Conservation (phyloP, 1,139 yeast genomes). For the Debaryomyces udenii region DNA sequence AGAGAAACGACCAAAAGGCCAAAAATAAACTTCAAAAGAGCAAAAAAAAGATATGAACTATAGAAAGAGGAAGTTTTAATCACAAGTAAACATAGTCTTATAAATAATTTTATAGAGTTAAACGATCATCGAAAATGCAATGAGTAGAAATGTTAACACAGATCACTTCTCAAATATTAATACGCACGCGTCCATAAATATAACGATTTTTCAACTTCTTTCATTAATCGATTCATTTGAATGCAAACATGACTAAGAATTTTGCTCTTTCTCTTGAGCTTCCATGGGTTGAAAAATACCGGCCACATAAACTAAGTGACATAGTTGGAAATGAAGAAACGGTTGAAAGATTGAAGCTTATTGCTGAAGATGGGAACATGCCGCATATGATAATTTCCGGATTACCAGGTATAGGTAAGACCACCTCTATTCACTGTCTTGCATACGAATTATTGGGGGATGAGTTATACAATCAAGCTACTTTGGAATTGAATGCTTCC, state of each 20-base stretch:
- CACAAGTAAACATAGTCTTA: no score
- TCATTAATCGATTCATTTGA: conserved; percentile 1
- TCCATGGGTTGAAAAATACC: conserved; percentile 91
- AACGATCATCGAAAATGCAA: no score
- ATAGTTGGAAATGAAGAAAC: conserved; percentile 95
- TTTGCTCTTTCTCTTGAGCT: conserved; percentile 38
- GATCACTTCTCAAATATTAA: no score
- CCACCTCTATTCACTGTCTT: conserved; percentile 89
- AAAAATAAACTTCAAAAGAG: conserved; percentile 3
- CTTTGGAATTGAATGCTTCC: conserved; percentile 70
- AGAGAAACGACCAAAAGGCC: conserved; percentile 27
- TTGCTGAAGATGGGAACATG: conserved; percentile 92
- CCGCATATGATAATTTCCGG: conserved; percentile 96
- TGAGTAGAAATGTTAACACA: no score
- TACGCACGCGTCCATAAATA: conserved; percentile 11
- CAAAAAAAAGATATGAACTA: not conserved
- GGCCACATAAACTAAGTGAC: conserved; percentile 78
- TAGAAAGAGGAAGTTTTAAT: not conserved
- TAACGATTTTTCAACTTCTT: not conserved
- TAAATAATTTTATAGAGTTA: no score
- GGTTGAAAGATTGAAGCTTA: conserved; percentile 76
- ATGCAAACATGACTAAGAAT: conserved; percentile 21
- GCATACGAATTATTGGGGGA: conserved; percentile 81
- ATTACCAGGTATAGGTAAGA: conserved; percentile 95
- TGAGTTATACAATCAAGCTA: conserved; percentile 74